Evolutionary conservation across 345 rosid genomes (phyloP).

Genomic region (Populus tremula): DNA sequence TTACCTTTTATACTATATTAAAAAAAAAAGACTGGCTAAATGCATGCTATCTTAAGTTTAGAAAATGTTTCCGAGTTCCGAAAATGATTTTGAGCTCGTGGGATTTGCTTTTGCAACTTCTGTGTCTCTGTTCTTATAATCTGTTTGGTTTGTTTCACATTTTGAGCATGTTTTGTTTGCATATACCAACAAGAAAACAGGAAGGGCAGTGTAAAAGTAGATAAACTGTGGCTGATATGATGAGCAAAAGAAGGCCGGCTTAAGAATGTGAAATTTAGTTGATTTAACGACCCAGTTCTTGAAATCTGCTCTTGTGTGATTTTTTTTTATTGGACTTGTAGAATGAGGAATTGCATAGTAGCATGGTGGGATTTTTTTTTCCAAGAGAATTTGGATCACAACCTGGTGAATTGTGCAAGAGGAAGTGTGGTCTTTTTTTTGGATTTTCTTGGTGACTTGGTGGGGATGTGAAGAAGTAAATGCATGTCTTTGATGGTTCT

Average conservation of each 20-base stretch:
- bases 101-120: not conserved
- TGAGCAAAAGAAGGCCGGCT: not conserved
- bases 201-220: not conserved
- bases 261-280: not conserved
- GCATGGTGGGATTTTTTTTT: not conserved
- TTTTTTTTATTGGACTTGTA: not conserved
- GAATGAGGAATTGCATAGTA: not conserved
- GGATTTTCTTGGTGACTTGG: not conserved
- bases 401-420: not conserved
- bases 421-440: not conserved
- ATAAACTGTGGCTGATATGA: not conserved
- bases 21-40: not conserved
- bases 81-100: not conserved
- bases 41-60: constrained; percentile 8
- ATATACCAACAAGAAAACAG: not conserved
- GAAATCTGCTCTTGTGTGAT: not conserved
- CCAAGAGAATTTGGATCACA: not conserved
- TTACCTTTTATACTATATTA: not conserved
- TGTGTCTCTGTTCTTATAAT: not conserved
- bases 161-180: not conserved
- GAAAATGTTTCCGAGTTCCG: not conserved
- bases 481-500: not conserved
- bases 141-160: not conserved
- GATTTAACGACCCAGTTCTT: not conserved
- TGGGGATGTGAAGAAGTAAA: constrained; percentile 1